These are phyloP conservation scores for Sesbania bispinosa DNA, from an alignment of 306 rosid species.

Conservation along the genomic window DNA sequence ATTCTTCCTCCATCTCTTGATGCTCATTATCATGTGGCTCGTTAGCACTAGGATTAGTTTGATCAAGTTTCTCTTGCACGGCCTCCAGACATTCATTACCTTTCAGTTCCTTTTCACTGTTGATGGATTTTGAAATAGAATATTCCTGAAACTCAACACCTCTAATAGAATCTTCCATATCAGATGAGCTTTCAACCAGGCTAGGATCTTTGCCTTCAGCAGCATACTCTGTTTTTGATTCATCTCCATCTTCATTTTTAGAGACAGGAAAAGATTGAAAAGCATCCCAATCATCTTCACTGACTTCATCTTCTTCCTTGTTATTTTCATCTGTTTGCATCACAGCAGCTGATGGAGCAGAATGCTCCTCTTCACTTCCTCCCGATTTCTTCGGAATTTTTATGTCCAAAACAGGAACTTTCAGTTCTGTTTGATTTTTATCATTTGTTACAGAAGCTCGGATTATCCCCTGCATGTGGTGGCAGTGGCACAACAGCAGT, in stretches of 20 bases:
- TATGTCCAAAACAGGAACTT: conserved; percentile 59
- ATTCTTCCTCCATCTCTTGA: conserved; percentile 28
- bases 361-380: conserved; percentile 41
- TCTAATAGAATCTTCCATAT: conserved; percentile 23
- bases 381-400: conserved; percentile 52
- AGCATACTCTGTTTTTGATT: conserved; percentile 34
- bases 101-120: conserved; percentile 16
- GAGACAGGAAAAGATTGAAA: conserved; percentile 88
- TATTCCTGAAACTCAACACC: conserved; percentile 34
- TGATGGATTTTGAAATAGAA: conserved; percentile 28
- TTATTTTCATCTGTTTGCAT: conserved; percentile 19
- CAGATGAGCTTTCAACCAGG: conserved; percentile 32
- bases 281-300: conserved; percentile 93
- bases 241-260: conserved; percentile 44
- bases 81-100: conserved; percentile 25
- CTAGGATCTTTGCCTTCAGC: conserved; percentile 34
- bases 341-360: conserved; percentile 21
- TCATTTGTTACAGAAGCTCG: conserved; percentile 86
- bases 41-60: conserved; percentile 7
- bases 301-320: conserved; percentile 46
- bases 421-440: conserved; percentile 44
- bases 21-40: conserved; percentile 11
- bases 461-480: conserved; percentile 57
- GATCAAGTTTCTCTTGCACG: conserved; percentile 27
- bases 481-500: neutral